Percentiles rank a stretch among this genome's conserved stretches.
phyloP scores from a whole-genome alignment of 768 basidiomycete species.

The Suillus alpinus region DNA sequence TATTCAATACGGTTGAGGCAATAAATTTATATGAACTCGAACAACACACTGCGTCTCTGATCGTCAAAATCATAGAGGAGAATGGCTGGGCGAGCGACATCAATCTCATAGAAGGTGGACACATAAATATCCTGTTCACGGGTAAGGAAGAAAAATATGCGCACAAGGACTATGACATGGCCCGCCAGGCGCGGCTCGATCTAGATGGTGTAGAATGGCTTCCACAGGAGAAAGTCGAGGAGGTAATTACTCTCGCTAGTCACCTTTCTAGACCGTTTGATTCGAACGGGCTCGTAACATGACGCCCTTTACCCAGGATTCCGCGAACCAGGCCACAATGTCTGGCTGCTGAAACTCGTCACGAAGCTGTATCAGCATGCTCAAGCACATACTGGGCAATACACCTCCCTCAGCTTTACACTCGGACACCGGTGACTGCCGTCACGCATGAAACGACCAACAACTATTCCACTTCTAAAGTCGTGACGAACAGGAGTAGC shows the following conservation, averaged over 20 bases:
- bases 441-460: constrained; percentile 20
- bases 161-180: constrained; percentile 49
- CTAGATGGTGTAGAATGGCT: constrained; percentile 46
- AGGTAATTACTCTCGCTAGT: constrained; percentile 34
- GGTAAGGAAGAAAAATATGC: constrained; percentile 39
- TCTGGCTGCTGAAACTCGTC: constrained; percentile 84
- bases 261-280: background rate
- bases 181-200: constrained; percentile 49
- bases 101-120: constrained; percentile 61
- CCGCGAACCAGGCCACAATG: constrained; percentile 53
- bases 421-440: constrained; percentile 65
- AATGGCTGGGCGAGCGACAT: constrained; percentile 46
- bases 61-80: constrained; percentile 48
- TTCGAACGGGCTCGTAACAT: background rate
- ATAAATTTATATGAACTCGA: constrained; percentile 54
- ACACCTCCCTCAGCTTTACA: constrained; percentile 59
- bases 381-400: constrained; percentile 18
- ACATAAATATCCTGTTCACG: constrained; percentile 47
- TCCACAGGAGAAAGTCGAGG: constrained; percentile 41
- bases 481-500: constrained; percentile 65
- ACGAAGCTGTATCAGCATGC: constrained; percentile 56
- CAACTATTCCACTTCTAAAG: constrained; percentile 19
- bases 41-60: constrained; percentile 45
- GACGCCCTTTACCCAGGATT: constrained; percentile 50
- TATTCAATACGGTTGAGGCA: constrained; percentile 55